Evolutionary conservation across 192 early-diverging fungal genomes (phyloP).

Genomic region (Spizellomyces sp.): DNA sequence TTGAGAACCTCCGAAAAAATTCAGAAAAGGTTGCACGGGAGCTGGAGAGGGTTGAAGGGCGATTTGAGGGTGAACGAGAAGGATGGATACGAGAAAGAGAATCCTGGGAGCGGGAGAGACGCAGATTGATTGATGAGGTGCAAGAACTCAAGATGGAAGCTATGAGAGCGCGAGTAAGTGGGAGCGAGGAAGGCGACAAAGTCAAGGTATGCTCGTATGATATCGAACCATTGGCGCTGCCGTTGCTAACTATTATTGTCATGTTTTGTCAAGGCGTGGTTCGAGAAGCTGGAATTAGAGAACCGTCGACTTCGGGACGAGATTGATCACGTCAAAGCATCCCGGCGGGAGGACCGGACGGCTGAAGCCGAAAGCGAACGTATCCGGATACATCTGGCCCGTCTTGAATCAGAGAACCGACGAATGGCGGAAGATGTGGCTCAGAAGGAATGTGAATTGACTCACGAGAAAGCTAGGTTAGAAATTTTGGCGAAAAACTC

Average conservation of each 20-base stretch:
- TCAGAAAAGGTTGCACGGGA: slow-evolving; percentile 15
- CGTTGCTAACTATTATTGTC: background rate
- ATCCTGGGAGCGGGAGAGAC: slow-evolving; percentile 21
- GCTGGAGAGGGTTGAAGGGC: slow-evolving; percentile 11
- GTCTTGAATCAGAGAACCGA: slow-evolving; percentile 13
- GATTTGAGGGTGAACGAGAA: slow-evolving; percentile 26
- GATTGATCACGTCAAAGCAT: slow-evolving; percentile 15
- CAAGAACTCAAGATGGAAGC: slow-evolving; percentile 16
- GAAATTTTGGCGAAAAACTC: background rate
- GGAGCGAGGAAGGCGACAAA: slow-evolving; percentile 15
- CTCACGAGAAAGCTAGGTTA: background rate
- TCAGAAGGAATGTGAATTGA: slow-evolving; percentile 17
- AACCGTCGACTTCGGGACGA: slow-evolving; percentile 18
- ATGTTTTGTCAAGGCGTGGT: slow-evolving; percentile 11
- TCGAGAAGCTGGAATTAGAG: slow-evolving; percentile 9
- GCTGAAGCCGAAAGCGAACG: slow-evolving; percentile 17
- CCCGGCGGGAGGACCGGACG: slow-evolving; percentile 12
- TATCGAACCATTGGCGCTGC: background rate
- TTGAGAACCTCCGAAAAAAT: background rate
- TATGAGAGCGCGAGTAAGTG: slow-evolving; percentile 2
- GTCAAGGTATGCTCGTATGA: slow-evolving; percentile 11
- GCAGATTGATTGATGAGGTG: slow-evolving; percentile 8
- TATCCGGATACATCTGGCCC: background rate
- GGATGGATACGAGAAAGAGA: slow-evolving; percentile 8
- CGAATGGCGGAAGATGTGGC: slow-evolving; percentile 5